These are phyloP conservation scores for Penicillium atrosanguineum DNA, from an alignment of 495 filamentous ascomycete species.

Conservation along the genomic window DNA sequence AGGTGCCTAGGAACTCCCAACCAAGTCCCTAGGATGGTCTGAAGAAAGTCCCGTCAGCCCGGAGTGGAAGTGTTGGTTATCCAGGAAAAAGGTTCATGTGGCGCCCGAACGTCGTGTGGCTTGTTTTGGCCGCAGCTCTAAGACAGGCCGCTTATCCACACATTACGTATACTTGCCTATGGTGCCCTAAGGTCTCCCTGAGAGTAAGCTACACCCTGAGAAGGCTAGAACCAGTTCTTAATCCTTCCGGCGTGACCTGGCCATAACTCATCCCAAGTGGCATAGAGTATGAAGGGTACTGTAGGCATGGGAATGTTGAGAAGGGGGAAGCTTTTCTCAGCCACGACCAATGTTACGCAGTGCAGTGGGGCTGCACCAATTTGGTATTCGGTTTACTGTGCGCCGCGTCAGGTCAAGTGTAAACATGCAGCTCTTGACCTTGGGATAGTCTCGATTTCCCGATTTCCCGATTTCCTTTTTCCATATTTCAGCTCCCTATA, in stretches of 20 bases:
- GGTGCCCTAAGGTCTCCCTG: background rate
- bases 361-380: slow-evolving; percentile 10
- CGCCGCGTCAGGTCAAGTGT: slow-evolving; percentile 7
- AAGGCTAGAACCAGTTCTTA: too few relatives aligned
- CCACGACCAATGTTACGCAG: slow-evolving; percentile 14
- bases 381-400: slow-evolving; percentile 23
- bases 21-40: too few relatives aligned
- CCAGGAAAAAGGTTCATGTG: slow-evolving; percentile 1
- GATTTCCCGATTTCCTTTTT: too few relatives aligned
- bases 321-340: slow-evolving; percentile 3
- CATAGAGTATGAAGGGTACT: slow-evolving; percentile 12
- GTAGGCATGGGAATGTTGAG: slow-evolving; percentile 12
- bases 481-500: background rate
- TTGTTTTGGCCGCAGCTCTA: slow-evolving; percentile 12
- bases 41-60: too few relatives aligned
- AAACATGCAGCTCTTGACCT: background rate
- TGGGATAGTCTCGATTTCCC: too few relatives aligned
- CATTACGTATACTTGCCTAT: slow-evolving; percentile 14
- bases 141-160: slow-evolving; percentile 13
- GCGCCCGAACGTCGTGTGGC: slow-evolving; percentile 11
- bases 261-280: background rate
- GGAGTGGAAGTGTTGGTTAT: background rate
- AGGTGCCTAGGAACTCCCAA: too few relatives aligned
- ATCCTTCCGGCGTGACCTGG: background rate
- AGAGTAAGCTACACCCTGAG: background rate